A percentile compares a stretch with the other conserved stretches of the same genome.
Evolutionary conservation across 176 grass and related monocot genomes (phyloP).

Genomic region (Rhynchospora breviuscula): DNA sequence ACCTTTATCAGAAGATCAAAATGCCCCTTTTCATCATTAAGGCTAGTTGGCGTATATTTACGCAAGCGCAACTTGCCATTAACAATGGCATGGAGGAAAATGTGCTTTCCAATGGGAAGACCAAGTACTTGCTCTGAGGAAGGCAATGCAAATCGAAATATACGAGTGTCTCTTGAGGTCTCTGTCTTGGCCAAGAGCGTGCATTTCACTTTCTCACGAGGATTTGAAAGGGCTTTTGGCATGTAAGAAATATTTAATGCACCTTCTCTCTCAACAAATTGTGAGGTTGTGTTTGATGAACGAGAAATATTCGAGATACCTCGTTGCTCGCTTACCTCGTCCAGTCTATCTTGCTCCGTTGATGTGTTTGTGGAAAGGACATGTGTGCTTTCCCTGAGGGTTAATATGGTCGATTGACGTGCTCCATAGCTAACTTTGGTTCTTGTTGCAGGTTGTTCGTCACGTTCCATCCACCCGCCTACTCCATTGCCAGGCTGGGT

Average conservation of each 20-base stretch:
- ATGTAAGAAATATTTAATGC: slow-evolving; percentile 34
- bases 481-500: slow-evolving; percentile 47
- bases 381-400: slow-evolving; percentile 32
- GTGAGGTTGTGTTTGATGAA: slow-evolving; percentile 37
- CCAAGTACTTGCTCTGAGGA: no score
- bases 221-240: slow-evolving; percentile 9
- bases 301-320: slow-evolving; percentile 34
- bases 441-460: neutral
- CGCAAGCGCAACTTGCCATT: no score
- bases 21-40: no score
- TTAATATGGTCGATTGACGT: neutral
- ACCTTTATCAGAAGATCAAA: no score
- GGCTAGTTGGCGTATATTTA: no score
- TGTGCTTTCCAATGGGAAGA: no score
- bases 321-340: slow-evolving; percentile 43
- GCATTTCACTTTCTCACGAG: no score
- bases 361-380: slow-evolving; percentile 33
- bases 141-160: no score
- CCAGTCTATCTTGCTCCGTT: slow-evolving; percentile 13
- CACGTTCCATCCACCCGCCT: slow-evolving; percentile 53
- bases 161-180: no score
- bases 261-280: slow-evolving; percentile 53
- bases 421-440: slow-evolving; percentile 15
- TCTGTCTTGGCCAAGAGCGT: no score
- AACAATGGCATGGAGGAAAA: no score